Percentiles rank a stretch among this genome's conserved stretches.
Conservation (phyloP, 176 grass and related monocot genomes). For the Triticum monococcum region DNA sequence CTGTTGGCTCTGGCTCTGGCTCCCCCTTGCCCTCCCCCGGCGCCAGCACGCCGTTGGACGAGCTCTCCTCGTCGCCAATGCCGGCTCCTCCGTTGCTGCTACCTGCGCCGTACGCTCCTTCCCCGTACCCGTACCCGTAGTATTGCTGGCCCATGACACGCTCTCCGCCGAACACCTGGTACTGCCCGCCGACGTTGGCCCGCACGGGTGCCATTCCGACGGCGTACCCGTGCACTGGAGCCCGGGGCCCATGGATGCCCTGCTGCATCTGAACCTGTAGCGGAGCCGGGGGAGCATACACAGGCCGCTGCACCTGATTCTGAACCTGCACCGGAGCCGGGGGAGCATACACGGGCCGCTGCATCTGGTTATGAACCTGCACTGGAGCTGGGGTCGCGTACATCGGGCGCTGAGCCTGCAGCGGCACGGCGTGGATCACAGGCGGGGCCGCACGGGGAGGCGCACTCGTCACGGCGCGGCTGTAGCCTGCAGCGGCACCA, state of each 20-base stretch:
- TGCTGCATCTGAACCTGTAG: background rate
- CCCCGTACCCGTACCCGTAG: background rate
- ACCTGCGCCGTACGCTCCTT: background rate
- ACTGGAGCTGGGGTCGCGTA: too few species aligned
- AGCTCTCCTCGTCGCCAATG: slow-evolving; percentile 6
- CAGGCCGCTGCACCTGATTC: too few species aligned
- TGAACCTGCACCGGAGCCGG: too few species aligned
- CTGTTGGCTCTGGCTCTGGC: too few species aligned
- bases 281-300: too few species aligned
- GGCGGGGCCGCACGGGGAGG: background rate
- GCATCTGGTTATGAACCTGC: too few species aligned
- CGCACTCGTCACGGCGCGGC: background rate
- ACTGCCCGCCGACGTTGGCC: background rate
- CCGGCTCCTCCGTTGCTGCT: background rate
- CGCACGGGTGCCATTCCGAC: background rate
- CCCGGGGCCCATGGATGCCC: background rate
- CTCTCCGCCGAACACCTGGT: background rate
- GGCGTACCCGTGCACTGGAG: background rate
- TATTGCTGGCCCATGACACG: background rate
- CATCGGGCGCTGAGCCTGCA: too few species aligned
- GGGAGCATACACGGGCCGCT: too few species aligned
- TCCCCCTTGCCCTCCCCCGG: background rate
- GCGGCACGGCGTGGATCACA: too few species aligned
- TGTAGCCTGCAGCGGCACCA: background rate
- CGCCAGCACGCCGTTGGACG: background rate